phyloP scores from a whole-genome alignment of 768 basidiomycete species.

The Lentinula sp. region DNA sequence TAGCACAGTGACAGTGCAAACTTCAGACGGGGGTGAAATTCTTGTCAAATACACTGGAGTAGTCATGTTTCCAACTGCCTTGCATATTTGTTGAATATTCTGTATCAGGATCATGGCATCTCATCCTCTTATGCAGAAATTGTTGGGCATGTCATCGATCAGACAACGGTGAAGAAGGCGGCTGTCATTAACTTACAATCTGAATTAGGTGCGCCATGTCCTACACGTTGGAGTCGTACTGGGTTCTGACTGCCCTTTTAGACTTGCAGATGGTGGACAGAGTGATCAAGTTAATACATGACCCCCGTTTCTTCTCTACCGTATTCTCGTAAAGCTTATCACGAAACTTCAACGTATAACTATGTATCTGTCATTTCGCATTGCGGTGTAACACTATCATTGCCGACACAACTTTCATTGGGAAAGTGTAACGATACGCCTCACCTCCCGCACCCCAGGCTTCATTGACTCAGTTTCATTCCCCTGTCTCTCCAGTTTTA shows the following conservation, averaged over 20 bases:
- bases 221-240: not conserved
- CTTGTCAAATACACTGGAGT: constrained; percentile 3
- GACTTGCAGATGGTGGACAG: constrained; percentile 34
- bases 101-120: constrained; percentile 24
- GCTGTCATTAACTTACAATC: constrained; percentile 36
- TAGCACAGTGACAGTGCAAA: constrained; percentile 38
- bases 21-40: constrained; percentile 41
- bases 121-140: constrained; percentile 40
- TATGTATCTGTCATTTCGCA: too few species aligned
- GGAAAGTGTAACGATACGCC: too few species aligned
- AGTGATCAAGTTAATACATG: constrained; percentile 29
- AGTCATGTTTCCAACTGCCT: not conserved
- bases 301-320: constrained; percentile 25
- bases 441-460: too few species aligned
- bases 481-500: too few species aligned
- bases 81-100: constrained; percentile 4
- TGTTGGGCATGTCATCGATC: constrained; percentile 36
- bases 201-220: constrained; percentile 31
- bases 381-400: too few species aligned
- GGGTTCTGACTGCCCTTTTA: constrained; percentile 2
- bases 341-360: too few species aligned
- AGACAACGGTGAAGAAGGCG: constrained; percentile 34
- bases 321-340: constrained; percentile 17
- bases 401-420: too few species aligned
- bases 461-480: too few species aligned